Percentiles rank a stretch among this genome's conserved stretches.
Conservation (phyloP, 352 stramenopile species). For the Ophiocytium majus region DNA sequence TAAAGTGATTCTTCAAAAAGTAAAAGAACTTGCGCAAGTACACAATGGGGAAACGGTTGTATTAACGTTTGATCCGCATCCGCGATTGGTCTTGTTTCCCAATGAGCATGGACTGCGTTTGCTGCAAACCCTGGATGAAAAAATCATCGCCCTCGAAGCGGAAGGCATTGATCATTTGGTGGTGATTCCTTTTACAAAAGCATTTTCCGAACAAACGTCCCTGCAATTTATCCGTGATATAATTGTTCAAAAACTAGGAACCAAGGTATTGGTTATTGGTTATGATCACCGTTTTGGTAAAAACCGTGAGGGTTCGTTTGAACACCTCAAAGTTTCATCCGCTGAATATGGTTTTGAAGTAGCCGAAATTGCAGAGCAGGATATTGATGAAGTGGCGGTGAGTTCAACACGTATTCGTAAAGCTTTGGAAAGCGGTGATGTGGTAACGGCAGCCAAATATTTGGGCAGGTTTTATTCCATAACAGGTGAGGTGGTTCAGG, state of each 20-base stretch:
- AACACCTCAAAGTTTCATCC: not conserved
- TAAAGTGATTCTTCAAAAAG: not conserved
- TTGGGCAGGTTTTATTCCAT: not conserved
- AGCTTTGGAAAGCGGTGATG: not conserved
- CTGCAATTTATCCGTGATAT: not conserved
- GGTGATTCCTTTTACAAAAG: not conserved
- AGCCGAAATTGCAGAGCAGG: not conserved
- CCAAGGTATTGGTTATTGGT: conserved; percentile 6
- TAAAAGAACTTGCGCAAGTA: not conserved
- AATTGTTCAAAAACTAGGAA: not conserved
- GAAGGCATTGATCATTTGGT: not conserved
- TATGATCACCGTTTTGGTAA: conserved; percentile 17
- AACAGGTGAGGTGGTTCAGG: not conserved
- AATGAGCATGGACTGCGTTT: not conserved
- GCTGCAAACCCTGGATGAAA: not conserved
- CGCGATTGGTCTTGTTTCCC: not conserved
- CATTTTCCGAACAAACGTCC: not conserved
- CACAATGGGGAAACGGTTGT: not conserved
- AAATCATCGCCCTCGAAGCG: not conserved
- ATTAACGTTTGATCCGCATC: conserved; percentile 14
- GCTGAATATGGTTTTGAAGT: not conserved
- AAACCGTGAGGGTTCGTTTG: not conserved
- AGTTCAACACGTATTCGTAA: not conserved
- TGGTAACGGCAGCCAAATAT: not conserved
- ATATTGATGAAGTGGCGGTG: not conserved